Base-by-base conservation (phyloP, 1,284 basidiomycete species). In the Cryptococcus sp. region DNA sequence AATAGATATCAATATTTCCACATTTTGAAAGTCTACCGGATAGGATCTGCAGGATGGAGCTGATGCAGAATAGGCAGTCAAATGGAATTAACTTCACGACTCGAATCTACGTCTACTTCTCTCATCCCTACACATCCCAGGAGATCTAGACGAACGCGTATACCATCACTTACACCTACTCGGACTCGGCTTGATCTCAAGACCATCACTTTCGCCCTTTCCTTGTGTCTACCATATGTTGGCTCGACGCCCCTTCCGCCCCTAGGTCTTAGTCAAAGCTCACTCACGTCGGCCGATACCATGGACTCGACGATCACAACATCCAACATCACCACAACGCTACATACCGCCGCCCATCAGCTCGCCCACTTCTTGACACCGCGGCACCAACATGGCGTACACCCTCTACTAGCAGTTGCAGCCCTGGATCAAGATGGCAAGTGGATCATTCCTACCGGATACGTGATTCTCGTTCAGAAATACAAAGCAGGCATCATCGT, bases 401-500 rank as follows among this genome's bases (percentile, higher is more conserved):
- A 28, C 11, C 53, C 53, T 7, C 47, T 56, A 37, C 19, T 60
- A 18, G 45, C n/a, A n/a, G 31, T 56, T 25, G 51, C 53, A 2
- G 31, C 22, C 9, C 45, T 52, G 37, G 53, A 53, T 25, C 4
- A 41, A 10, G 14, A n/a, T 10, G 16, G 28, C 2, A 21, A 57
- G 1, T 61, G 61, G 31, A 28, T 21, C 16, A 23, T 66, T 5
- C 62, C 63, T 0, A 34, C 51, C 19, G 53, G 57, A 28, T 71
- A 61, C 43, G 61, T 75, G 37, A 54, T 60, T 21, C 64, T 77
- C 18, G 37, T 43, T 1, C 70, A 72, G 49, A 46, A 55, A 7
- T 75, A 74, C 60, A 65, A 65, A 19, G 62, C 66, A 1, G 73
- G 71, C 28, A 76, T 73, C 60, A 69, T 78, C 59, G 67, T 77